Evolutionary conservation across 306 rosid genomes (phyloP).

Genomic region (Luffa acutangula): DNA sequence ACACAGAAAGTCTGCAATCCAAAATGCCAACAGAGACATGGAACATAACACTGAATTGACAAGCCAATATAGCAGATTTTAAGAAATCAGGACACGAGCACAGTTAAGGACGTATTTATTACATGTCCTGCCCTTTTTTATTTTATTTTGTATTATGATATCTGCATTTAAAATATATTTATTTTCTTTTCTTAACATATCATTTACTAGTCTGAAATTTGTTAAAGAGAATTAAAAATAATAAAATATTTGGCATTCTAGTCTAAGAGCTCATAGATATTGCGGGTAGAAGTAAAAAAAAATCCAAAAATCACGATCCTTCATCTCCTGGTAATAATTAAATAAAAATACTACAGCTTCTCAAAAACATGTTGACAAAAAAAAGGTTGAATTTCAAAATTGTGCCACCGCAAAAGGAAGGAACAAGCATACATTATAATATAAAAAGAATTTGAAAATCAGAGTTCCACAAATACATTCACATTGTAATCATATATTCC

Average conservation of each 20-base stretch:
- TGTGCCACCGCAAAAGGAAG: neutral
- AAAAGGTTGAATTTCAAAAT: neutral
- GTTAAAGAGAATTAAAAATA: neutral
- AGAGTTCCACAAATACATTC: neutral
- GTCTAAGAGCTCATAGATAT: neutral
- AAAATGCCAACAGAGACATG: neutral
- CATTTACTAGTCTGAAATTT: neutral
- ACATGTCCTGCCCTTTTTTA: neutral
- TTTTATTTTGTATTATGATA: neutral
- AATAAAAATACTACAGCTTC: neutral
- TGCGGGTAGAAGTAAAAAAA: neutral
- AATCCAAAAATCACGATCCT: neutral
- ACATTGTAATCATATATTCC: neutral
- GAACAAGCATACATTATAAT: neutral
- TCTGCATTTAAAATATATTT: neutral
- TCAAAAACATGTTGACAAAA: neutral
- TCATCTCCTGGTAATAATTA: neutral
- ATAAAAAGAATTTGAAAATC: neutral
- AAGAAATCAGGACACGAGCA: neutral
- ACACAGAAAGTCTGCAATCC: neutral
- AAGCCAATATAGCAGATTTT: neutral
- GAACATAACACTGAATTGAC: neutral
- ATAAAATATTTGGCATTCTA: neutral
- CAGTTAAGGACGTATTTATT: neutral
- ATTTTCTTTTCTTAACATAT: neutral